Evolutionary conservation across 805 yeast genomes (phyloP), one percentile per base, ranked within the genome.

Genomic region (Alloascoidea africana): DNA sequence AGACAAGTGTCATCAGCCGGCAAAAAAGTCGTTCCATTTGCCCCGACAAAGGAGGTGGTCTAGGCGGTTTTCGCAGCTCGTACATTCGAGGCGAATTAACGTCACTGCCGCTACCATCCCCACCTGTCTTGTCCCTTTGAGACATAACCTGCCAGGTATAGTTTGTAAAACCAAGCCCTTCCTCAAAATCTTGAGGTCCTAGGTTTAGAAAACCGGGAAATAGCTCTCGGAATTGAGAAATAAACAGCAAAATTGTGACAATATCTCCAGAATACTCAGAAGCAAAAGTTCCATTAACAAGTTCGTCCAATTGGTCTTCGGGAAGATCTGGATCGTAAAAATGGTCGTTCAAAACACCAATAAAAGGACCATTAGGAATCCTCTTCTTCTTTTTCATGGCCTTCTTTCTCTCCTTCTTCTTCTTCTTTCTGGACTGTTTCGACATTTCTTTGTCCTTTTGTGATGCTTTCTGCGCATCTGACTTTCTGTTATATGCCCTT

Each of bases 391-490:
- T 23, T 23, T 23, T n/a, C n/a, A 8, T 23, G n/a, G n/a, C n/a
- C n/a, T 23, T 23, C n/a, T 23, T 23, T n/a, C n/a, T 23, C 30
- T 23, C n/a, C n/a, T 23, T 23, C 30, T 23, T 23, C n/a, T 23
- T 23, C n/a, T 8, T 23, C n/a, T 23, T 23, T 23, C 13, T 23
- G 8, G 8, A 8, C n/a, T 8, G 8, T 23, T 23, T 23, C n/a
- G 30, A 8, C n/a, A 8, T 23, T 23, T 8, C 30, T 23, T 23
- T 23, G 8, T 8, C n/a, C n/a, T 23, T 23, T 23, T 8, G 13
- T 23, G 8, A 8, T 23, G 30, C 30, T 23, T 23, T 23, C 8
- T 23, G 8, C 8, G n/a, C n/a, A 8, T 23, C 30, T n/a, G 30
- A 23, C n/a, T 23, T 23, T 23, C 30, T 23, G n/a, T 23, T 8